These are phyloP conservation scores for Metarhizium rileyi DNA, from an alignment of 2,329 filamentous ascomycete genomes.

Conservation along the genomic window DNA sequence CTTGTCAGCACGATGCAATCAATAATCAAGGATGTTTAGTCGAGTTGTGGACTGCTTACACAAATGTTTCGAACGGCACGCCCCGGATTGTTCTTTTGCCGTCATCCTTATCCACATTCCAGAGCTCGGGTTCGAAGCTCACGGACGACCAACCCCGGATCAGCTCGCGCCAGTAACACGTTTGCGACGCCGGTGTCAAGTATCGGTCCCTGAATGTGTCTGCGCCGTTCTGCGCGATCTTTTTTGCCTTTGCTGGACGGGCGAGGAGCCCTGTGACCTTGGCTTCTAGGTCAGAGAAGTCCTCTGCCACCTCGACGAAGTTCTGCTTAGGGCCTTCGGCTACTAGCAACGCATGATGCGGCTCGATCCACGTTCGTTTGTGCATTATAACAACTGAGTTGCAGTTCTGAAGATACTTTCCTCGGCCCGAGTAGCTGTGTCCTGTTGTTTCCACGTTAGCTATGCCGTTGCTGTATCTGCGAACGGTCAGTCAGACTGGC, in stretches of 20 bases:
- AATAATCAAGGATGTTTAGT: background rate
- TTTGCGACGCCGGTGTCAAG: background rate
- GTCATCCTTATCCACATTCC: background rate
- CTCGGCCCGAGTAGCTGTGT: background rate
- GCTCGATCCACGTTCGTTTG: background rate
- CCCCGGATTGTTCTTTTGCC: background rate
- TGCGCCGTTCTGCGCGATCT: background rate
- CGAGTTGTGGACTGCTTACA: background rate
- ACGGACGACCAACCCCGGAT: background rate
- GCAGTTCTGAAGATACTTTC: background rate
- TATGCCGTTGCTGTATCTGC: background rate
- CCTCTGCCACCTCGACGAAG: background rate
- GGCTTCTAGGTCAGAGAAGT: background rate
- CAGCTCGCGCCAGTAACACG: background rate
- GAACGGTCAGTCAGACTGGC: background rate
- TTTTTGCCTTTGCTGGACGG: background rate
- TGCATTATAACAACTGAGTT: background rate
- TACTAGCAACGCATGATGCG: background rate
- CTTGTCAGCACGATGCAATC: background rate
- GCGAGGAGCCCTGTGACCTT: background rate
- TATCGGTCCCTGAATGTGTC: background rate
- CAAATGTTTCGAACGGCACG: background rate
- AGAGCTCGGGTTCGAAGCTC: background rate
- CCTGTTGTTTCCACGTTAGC: background rate
- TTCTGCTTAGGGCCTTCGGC: background rate